phyloP scores from a whole-genome alignment of 306 rosid species.

The Boehmeria nivea region DNA sequence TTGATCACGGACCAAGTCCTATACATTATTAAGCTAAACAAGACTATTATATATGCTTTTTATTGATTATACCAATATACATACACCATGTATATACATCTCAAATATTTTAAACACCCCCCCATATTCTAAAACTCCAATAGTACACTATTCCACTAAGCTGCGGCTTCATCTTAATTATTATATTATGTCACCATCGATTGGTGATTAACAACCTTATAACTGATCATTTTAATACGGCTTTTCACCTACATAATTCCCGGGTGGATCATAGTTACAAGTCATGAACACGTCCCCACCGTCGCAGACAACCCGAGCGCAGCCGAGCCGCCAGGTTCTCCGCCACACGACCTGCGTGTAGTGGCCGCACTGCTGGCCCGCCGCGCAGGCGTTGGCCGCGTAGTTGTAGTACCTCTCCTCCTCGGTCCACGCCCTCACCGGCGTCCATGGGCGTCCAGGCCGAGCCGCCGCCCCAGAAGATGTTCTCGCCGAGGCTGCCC shows the following conservation, averaged over 20 bases:
- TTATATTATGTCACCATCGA: too few relatives aligned
- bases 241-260: conserved; percentile 40
- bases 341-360: conserved; percentile 66
- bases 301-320: conserved; percentile 45
- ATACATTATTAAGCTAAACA: too few relatives aligned
- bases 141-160: too few relatives aligned
- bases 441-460: conserved; percentile 34
- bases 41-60: too few relatives aligned
- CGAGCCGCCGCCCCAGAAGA: conserved; percentile 38
- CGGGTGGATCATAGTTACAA: conserved; percentile 61
- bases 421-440: conserved; percentile 44
- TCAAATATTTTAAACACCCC: too few relatives aligned
- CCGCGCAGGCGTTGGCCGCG: conserved; percentile 35
- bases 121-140: too few relatives aligned
- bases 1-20: too few relatives aligned
- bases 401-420: conserved; percentile 48
- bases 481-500: conserved; percentile 62
- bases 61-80: too few relatives aligned
- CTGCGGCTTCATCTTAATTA: too few relatives aligned
- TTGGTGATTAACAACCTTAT: too few relatives aligned
- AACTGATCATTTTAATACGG: conserved; percentile 53
- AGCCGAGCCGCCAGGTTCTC: conserved; percentile 37
- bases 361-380: conserved; percentile 45
- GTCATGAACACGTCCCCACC: conserved; percentile 45
- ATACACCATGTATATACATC: too few relatives aligned